phyloP scores from a whole-genome alignment of 768 basidiomycete genomes.

The Serendipita vermifera region DNA sequence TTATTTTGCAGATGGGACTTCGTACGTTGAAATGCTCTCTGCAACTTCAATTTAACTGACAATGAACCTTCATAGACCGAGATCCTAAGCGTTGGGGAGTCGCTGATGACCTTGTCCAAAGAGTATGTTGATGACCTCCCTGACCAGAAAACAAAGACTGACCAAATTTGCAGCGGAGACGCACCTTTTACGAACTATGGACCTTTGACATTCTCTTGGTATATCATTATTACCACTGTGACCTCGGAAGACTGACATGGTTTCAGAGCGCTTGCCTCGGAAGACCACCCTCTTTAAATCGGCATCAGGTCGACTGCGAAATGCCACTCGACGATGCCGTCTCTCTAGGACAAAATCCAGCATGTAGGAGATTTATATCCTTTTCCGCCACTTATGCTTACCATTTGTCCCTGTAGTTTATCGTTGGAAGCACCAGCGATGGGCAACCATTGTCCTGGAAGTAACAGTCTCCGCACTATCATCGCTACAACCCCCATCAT shows the following conservation, averaged over 20 bases:
- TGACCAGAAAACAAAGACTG: too few species aligned
- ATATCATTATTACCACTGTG: background rate
- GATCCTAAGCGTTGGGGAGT: background rate
- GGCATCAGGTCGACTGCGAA: conserved; percentile 3
- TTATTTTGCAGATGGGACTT: conserved; percentile 8
- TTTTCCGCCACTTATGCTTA: background rate
- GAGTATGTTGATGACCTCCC: too few species aligned
- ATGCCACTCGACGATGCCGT: background rate
- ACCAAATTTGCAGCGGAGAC: background rate
- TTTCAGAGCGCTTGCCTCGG: conserved; percentile 2
- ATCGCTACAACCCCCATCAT: background rate
- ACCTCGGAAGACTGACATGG: background rate
- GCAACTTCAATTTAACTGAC: too few species aligned
- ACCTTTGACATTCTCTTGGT: conserved; percentile 5
- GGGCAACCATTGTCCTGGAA: background rate
- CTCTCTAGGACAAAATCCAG: background rate
- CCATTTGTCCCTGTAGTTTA: background rate
- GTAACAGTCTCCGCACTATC: background rate
- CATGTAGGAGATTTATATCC: background rate
- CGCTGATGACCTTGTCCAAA: background rate
- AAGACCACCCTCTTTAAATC: background rate
- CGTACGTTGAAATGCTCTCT: background rate
- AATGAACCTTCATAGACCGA: background rate
- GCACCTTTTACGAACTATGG: conserved; percentile 7
- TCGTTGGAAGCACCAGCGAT: conserved; percentile 6